Conservation (phyloP, 108 stramenopile species). For the Nitzschia inconspicua region DNA sequence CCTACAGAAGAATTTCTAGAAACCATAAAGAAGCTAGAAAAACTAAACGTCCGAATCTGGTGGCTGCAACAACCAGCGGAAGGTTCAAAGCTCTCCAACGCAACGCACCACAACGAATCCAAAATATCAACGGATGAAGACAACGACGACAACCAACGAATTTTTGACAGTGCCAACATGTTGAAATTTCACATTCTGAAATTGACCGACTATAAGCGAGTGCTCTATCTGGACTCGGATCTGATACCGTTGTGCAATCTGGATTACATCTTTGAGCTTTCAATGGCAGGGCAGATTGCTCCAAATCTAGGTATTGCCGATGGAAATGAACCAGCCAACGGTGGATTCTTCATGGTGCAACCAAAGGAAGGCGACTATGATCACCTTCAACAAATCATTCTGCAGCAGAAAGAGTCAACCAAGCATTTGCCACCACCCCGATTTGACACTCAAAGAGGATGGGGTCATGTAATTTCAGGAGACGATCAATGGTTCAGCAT, state of each 20-base stretch:
- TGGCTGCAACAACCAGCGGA: no score
- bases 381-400: conserved; percentile 16
- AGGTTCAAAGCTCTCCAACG: no score
- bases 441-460: conserved; percentile 22
- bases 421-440: conserved; percentile 20
- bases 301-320: conserved; percentile 34
- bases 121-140: no score
- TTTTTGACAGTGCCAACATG: conserved; percentile 12
- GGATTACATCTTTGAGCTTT: conserved; percentile 45
- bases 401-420: conserved; percentile 8
- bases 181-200: conserved; percentile 45
- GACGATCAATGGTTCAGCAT: conserved; percentile 13
- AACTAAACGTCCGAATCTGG: no score
- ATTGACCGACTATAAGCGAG: conserved; percentile 42
- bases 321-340: conserved; percentile 35
- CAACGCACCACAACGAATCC: no score
- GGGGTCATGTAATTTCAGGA: conserved; percentile 28
- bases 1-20: no score
- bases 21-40: no score
- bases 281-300: not conserved
- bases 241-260: conserved; percentile 49
- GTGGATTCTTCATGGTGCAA: conserved; percentile 42
- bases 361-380: conserved; percentile 26
- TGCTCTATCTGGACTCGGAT: conserved; percentile 63
- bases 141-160: conserved; percentile 4